Evolutionary conservation across 2,329 filamentous ascomycete species (phyloP), one percentile per base, ranked within the genome.

Genomic region (Diaporthe batatas): DNA sequence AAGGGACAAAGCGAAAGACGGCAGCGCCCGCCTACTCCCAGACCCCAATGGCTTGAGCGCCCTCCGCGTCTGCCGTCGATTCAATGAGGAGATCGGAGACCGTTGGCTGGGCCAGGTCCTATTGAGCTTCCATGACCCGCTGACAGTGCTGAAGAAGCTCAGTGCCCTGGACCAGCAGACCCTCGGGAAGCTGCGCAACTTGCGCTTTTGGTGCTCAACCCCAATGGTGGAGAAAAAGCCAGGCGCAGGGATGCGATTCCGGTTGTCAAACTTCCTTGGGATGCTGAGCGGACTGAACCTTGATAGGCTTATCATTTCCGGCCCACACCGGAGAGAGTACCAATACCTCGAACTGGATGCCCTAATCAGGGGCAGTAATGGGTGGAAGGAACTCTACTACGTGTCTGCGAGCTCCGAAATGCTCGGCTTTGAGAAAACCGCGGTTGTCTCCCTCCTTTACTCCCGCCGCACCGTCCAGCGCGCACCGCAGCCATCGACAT

Each of bases 41-140:
- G 36, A 12, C 34, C 55, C n/a, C 12, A 42, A 59, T 4, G 42
- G 55, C 55, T 34, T 59, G 6, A n/a, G 34, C 36, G n/a, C 25
- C n/a, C 55, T 42, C 34, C 55, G 55, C 16, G 55, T 59, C 34
- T 59, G 55, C n/a, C 14, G 34, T 18, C 55, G 36, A 59, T 12
- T 59, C 55, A 59, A 25, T 21, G 6, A 25, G 3, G 55, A 59
- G n/a, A 59, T 59, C 36, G 55, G 36, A 12, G 55, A 59, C 55
- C 42, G 34, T 7, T 59, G 55, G 55, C 23, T 59, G 1, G 55
- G 55, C n/a, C 55, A 59, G 36, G 55, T 59, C 12, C 55, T 59
- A 1, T 59, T 59, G 21, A 42, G 11, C 32, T 59, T 59, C 12
- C 2, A 42, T 11, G 55, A 59, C 14, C 34, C 36, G 1, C n/a